phyloP scores from a whole-genome alignment of 371 early-diverging fungal genomes.

The Mortierella sp. region DNA sequence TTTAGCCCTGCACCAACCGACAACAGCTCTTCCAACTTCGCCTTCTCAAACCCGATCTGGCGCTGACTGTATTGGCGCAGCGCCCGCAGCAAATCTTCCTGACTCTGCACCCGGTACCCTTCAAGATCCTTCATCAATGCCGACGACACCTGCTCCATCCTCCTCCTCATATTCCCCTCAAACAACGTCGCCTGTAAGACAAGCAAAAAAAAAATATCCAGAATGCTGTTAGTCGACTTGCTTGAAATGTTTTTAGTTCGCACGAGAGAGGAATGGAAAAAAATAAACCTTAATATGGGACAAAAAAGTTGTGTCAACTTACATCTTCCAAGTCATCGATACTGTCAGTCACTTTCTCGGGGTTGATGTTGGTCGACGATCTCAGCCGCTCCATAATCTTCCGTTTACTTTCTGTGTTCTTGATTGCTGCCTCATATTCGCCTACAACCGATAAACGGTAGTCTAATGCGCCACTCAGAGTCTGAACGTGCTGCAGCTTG shows the following conservation, averaged over 20 bases:
- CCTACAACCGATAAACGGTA: slow-evolving; percentile 49
- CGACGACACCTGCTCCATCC: slow-evolving; percentile 44
- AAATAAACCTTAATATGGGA: neutral
- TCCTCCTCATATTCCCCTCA: slow-evolving; percentile 54
- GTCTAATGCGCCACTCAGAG: slow-evolving; percentile 44
- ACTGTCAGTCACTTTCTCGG: slow-evolving; percentile 58
- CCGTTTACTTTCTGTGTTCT: slow-evolving; percentile 51
- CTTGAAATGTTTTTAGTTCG: neutral
- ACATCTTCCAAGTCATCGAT: slow-evolving; percentile 57
- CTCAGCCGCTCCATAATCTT: slow-evolving; percentile 54
- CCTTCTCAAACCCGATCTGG: slow-evolving; percentile 52
- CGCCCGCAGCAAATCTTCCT: slow-evolving; percentile 44
- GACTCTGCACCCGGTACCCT: slow-evolving; percentile 43
- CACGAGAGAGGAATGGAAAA: neutral
- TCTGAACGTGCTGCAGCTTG: slow-evolving; percentile 56
- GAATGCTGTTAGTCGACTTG: neutral
- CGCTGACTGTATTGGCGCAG: slow-evolving; percentile 49
- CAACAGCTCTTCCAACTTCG: slow-evolving; percentile 48
- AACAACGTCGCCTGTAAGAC: slow-evolving; percentile 29
- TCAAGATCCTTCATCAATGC: slow-evolving; percentile 47
- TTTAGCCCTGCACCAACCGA: slow-evolving; percentile 30
- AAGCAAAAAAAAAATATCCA: neutral
- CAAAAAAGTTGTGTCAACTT: slow-evolving; percentile 18
- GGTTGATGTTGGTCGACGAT: slow-evolving; percentile 52
- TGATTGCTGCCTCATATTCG: slow-evolving; percentile 49